Evolutionary conservation across 1,139 yeast genomes (phyloP).

Genomic region (Kodamaea arcana): DNA sequence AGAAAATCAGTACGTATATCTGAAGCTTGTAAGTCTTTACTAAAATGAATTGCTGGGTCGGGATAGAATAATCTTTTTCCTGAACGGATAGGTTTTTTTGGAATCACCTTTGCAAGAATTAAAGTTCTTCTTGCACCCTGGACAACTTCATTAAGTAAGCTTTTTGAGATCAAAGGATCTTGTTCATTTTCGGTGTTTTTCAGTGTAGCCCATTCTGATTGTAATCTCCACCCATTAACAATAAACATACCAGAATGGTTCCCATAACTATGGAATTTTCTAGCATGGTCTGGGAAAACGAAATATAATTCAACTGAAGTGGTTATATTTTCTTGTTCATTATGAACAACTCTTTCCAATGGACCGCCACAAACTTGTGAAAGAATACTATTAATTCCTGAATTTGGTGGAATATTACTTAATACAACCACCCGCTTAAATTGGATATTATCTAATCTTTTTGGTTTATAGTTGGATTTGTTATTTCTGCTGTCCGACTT

Average conservation of each 20-base stretch:
- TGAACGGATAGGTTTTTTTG: conserved; percentile 18
- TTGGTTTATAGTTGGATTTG: neutral
- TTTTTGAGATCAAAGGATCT: conserved; percentile 27
- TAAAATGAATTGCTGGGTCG: conserved; percentile 28
- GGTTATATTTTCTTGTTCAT: conserved; percentile 13
- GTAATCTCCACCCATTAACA: conserved; percentile 53
- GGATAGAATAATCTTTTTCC: conserved; percentile 28
- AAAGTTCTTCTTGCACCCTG: conserved; percentile 34
- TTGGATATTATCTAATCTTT: neutral
- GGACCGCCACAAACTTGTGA: conserved; percentile 74
- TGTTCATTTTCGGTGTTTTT: conserved; percentile 25
- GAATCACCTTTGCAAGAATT: conserved; percentile 27
- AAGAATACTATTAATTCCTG: conserved; percentile 48
- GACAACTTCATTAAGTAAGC: conserved; percentile 25
- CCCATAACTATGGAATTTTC: conserved; percentile 51
- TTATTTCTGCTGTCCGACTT: neutral
- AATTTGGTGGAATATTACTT: conserved; percentile 6
- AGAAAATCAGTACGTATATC: conserved; percentile 48
- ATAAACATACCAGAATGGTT: conserved; percentile 51
- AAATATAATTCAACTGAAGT: conserved; percentile 49
- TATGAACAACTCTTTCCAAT: conserved; percentile 46
- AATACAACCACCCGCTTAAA: conserved; percentile 10
- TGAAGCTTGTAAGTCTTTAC: conserved; percentile 25
- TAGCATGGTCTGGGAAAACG: conserved; percentile 51
- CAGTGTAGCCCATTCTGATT: conserved; percentile 37